Evolutionary conservation across 2,329 filamentous ascomycete species (phyloP).

Genomic region (Pleomassaria siparia): DNA sequence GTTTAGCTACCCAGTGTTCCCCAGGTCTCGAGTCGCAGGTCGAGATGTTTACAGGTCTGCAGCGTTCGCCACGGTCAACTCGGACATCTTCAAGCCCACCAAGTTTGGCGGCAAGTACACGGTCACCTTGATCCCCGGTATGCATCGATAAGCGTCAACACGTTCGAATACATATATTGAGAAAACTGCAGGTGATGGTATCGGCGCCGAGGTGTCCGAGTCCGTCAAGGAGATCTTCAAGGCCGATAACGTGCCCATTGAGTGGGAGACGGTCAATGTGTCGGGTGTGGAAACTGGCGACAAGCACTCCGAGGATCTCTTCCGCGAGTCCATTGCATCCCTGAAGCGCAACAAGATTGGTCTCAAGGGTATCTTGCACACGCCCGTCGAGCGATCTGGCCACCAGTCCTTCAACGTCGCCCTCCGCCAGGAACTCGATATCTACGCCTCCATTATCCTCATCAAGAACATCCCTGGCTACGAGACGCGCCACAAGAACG

Average conservation of each 20-base stretch:
- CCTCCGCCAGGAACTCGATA: slow-evolving; percentile 97
- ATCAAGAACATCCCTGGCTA: slow-evolving; percentile 99
- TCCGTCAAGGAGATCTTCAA: slow-evolving; percentile 99
- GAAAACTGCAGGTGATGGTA: slow-evolving; percentile 71
- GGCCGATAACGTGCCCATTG: slow-evolving; percentile 96
- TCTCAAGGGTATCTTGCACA: slow-evolving; percentile 98
- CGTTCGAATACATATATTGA: slow-evolving; percentile 19
- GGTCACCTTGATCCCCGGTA: slow-evolving; percentile 94
- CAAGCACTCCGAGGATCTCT: slow-evolving; percentile 90
- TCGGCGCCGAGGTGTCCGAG: slow-evolving; percentile 96
- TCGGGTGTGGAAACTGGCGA: slow-evolving; percentile 83
- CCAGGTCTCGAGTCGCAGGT: not conserved
- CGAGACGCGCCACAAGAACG: slow-evolving; percentile 92
- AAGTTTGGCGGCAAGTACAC: slow-evolving; percentile 99
- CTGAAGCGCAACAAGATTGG: slow-evolving; percentile 98
- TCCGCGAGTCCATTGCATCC: slow-evolving; percentile 92
- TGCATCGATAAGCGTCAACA: slow-evolving; percentile 28
- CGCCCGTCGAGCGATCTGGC: slow-evolving; percentile 91
- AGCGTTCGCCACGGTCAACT: slow-evolving; percentile 68
- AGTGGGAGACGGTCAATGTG: slow-evolving; percentile 98
- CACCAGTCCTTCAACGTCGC: slow-evolving; percentile 99
- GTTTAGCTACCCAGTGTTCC: slow-evolving; percentile 20
- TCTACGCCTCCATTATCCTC: slow-evolving; percentile 95
- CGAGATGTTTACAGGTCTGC: not conserved
- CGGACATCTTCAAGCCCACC: slow-evolving; percentile 98